These are phyloP conservation scores for Acanthamoeba castellanii DNA, from an alignment of 208 protist genomes.

Conservation along the genomic window DNA sequence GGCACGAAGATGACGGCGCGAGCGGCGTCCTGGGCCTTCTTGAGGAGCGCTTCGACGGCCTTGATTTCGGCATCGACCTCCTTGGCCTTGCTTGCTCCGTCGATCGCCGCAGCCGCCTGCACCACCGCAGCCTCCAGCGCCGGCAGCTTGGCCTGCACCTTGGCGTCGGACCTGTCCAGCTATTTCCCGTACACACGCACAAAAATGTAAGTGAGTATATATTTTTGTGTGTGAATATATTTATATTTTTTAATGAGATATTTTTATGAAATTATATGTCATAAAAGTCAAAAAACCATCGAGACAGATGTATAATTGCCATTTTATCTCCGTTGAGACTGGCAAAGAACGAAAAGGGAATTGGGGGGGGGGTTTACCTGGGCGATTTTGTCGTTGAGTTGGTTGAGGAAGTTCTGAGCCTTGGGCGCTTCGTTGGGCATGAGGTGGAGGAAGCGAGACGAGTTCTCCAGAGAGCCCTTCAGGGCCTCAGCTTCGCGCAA, in stretches of 20 bases:
- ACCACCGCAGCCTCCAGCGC: slow-evolving; percentile 4
- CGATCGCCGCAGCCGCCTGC: slow-evolving; percentile 45
- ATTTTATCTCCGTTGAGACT: no score
- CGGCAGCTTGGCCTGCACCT: slow-evolving; percentile 68
- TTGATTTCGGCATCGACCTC: slow-evolving; percentile 59
- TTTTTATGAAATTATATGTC: no score
- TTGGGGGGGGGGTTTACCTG: slow-evolving; percentile 22
- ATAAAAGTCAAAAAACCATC: not conserved
- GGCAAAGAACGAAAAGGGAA: not conserved
- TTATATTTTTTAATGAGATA: no score
- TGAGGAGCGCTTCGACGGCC: slow-evolving; percentile 56
- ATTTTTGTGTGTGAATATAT: not conserved
- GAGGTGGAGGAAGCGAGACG: slow-evolving; percentile 58
- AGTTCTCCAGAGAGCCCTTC: slow-evolving; percentile 49
- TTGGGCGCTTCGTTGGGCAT: slow-evolving; percentile 68
- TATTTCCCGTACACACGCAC: not conserved
- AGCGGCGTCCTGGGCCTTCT: slow-evolving; percentile 64
- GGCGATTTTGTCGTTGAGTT: slow-evolving; percentile 51
- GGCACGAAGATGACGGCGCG: slow-evolving; percentile 64
- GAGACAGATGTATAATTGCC: not conserved
- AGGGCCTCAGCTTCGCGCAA: slow-evolving; percentile 60
- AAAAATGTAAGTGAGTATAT: not conserved
- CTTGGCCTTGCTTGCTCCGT: slow-evolving; percentile 31
- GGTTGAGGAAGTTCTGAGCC: slow-evolving; percentile 55
- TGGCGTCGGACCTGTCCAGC: slow-evolving; percentile 53